Percentiles rank a stretch among this genome's conserved stretches.
Conservation (phyloP, 352 stramenopile genomes). For the Globisporangium canariense region DNA sequence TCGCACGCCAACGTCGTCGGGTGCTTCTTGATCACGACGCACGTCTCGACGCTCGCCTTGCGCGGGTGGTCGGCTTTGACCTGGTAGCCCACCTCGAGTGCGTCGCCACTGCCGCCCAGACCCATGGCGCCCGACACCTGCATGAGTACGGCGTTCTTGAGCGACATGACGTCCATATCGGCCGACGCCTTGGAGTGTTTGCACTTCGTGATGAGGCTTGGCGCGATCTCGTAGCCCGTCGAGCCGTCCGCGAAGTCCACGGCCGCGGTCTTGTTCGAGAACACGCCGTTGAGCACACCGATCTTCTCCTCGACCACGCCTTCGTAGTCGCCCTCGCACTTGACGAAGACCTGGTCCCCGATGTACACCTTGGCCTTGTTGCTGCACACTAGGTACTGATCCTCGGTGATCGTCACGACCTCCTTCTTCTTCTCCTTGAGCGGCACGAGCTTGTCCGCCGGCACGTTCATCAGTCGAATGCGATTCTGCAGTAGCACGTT, state of each 20-base stretch:
- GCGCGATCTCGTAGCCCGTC: conserved; percentile 63
- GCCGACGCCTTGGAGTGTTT: conserved; percentile 32
- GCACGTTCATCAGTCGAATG: conserved; percentile 67
- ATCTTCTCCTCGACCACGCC: conserved; percentile 56
- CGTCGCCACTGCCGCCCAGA: conserved; percentile 13
- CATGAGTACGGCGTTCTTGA: conserved; percentile 81
- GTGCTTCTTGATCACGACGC: conserved; percentile 67
- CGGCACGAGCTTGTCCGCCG: conserved; percentile 53
- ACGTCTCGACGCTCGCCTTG: conserved; percentile 57
- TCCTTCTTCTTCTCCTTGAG: conserved; percentile 60
- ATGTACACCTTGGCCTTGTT: conserved; percentile 70
- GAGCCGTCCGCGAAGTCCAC: conserved; percentile 76
- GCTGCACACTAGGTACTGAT: conserved; percentile 63
- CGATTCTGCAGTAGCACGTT: conserved; percentile 67
- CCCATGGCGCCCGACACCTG: conserved; percentile 22
- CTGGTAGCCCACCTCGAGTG: conserved; percentile 67
- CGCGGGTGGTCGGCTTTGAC: conserved; percentile 70
- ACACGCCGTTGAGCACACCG: conserved; percentile 70
- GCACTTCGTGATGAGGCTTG: conserved; percentile 53
- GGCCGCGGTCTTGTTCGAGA: conserved; percentile 67
- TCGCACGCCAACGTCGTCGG: conserved; percentile 58
- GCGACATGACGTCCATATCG: conserved; percentile 58
- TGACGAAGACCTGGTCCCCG: conserved; percentile 73
- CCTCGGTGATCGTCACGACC: conserved; percentile 55
- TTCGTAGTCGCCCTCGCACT: conserved; percentile 54